Evolutionary conservation across 768 basidiomycete genomes (phyloP).

Genomic region (Lentinula raphanica): DNA sequence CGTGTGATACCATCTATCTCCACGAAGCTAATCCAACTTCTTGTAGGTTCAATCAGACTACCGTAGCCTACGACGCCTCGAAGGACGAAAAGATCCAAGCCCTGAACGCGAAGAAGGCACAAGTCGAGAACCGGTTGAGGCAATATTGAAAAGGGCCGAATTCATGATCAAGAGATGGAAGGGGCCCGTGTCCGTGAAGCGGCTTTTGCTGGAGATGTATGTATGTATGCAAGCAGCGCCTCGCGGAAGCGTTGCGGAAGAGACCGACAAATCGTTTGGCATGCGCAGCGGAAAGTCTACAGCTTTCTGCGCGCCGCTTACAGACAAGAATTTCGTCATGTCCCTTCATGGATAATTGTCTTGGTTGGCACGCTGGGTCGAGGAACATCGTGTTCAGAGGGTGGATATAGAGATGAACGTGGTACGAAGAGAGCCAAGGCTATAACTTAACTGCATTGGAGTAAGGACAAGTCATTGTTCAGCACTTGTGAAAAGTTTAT

Average conservation of each 20-base stretch:
- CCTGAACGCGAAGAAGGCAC: conserved; percentile 61
- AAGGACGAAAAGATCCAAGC: conserved; percentile 83
- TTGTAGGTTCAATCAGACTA: conserved; percentile 76
- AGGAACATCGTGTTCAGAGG: neutral
- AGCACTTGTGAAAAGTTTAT: too few species aligned
- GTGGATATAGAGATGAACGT: too few species aligned
- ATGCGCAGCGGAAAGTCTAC: neutral
- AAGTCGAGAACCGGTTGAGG: conserved; percentile 63
- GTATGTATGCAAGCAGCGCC: too few species aligned
- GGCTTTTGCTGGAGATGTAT: too few species aligned
- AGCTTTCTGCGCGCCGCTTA: neutral
- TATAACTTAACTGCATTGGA: too few species aligned
- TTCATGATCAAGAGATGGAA: too few species aligned
- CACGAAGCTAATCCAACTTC: neutral
- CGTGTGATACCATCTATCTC: neutral
- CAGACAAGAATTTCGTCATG: neutral
- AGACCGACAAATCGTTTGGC: neutral
- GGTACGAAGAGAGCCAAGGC: too few species aligned
- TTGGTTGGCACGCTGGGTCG: neutral
- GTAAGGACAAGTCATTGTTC: too few species aligned
- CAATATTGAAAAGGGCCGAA: conserved; percentile 17
- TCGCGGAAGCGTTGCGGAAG: neutral
- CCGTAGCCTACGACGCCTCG: conserved; percentile 74
- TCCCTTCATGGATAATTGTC: neutral
- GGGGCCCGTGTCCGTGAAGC: too few species aligned